phyloP scores from a whole-genome alignment of 2,329 filamentous ascomycete genomes.

The Cercospora zeae-maydis region DNA sequence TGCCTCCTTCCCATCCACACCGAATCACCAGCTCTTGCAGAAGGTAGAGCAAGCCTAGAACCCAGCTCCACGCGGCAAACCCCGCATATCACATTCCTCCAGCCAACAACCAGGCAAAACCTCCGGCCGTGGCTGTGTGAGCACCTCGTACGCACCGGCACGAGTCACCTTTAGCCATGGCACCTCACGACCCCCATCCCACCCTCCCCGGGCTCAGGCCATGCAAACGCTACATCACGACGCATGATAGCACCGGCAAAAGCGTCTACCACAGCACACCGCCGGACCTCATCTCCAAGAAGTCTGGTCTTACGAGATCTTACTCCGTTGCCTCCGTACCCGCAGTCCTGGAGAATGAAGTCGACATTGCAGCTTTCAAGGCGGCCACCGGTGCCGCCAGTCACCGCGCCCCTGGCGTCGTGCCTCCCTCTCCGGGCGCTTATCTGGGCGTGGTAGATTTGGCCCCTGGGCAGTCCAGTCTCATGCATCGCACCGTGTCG shows the following conservation, averaged over 20 bases:
- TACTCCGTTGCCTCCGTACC: slow-evolving; percentile 23
- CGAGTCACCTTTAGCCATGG: background rate
- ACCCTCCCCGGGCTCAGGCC: slow-evolving; percentile 16
- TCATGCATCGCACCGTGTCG: slow-evolving; percentile 27
- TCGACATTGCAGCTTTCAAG: slow-evolving; percentile 24
- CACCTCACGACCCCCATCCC: background rate
- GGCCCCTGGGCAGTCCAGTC: slow-evolving; percentile 20
- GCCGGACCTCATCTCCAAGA: slow-evolving; percentile 17
- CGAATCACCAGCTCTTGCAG: background rate
- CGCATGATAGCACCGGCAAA: slow-evolving; percentile 21
- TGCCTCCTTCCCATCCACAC: background rate
- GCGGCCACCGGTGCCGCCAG: slow-evolving; percentile 19
- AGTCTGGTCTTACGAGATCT: slow-evolving; percentile 20
- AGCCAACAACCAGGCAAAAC: background rate
- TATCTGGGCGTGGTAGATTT: slow-evolving; percentile 25
- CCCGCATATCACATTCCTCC: background rate
- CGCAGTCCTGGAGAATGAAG: slow-evolving; percentile 19
- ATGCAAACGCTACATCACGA: slow-evolving; percentile 28
- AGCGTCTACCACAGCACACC: slow-evolving; percentile 24
- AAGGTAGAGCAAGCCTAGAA: background rate
- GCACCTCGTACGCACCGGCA: background rate
- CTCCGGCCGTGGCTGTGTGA: background rate
- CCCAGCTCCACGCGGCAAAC: background rate
- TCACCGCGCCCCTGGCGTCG: slow-evolving; percentile 17
- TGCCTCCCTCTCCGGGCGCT: slow-evolving; percentile 18